Conservation (phyloP, 2,329 filamentous ascomycete genomes). For the Daldinia sp. region DNA sequence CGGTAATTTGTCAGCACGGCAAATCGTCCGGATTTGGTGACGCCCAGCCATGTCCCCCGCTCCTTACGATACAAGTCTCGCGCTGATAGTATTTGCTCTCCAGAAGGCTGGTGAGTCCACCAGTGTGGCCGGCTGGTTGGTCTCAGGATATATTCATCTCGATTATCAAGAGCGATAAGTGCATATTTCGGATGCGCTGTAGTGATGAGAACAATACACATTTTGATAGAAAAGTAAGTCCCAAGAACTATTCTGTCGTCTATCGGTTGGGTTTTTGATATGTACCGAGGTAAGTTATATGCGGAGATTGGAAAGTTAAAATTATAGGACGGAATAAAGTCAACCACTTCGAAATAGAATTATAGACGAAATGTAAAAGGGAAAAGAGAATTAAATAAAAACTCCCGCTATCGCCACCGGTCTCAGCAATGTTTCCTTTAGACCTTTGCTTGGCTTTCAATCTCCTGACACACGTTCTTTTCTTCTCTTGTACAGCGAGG, state of each 20-base stretch:
- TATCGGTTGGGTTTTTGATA: constrained; percentile 2
- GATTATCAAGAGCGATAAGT: constrained; percentile 81
- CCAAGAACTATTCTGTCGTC: background rate
- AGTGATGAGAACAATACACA: constrained; percentile 84
- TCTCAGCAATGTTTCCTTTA: constrained; percentile 26
- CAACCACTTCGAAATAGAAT: constrained; percentile 30
- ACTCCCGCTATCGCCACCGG: constrained; percentile 33
- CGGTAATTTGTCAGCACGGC: constrained; percentile 76
- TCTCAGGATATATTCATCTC: constrained; percentile 77
- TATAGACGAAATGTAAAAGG: constrained; percentile 28
- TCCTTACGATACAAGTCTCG: constrained; percentile 72
- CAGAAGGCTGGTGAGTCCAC: constrained; percentile 65
- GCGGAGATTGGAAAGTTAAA: background rate
- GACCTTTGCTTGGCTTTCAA: constrained; percentile 15
- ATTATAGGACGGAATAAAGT: constrained; percentile 6
- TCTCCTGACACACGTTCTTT: constrained; percentile 34
- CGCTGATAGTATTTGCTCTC: constrained; percentile 66
- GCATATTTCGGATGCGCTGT: constrained; percentile 81
- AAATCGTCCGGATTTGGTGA: constrained; percentile 70
- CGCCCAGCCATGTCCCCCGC: constrained; percentile 74
- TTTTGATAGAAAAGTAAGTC: constrained; percentile 52
- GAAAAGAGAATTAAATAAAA: constrained; percentile 15
- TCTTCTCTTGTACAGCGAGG: constrained; percentile 16
- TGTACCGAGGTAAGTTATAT: constrained; percentile 6
- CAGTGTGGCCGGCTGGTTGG: constrained; percentile 74